A percentile compares a stretch with the other conserved stretches of the same genome.
Evolutionary conservation across 129 eudicot species (phyloP).

Genomic region (Mikania micrantha): DNA sequence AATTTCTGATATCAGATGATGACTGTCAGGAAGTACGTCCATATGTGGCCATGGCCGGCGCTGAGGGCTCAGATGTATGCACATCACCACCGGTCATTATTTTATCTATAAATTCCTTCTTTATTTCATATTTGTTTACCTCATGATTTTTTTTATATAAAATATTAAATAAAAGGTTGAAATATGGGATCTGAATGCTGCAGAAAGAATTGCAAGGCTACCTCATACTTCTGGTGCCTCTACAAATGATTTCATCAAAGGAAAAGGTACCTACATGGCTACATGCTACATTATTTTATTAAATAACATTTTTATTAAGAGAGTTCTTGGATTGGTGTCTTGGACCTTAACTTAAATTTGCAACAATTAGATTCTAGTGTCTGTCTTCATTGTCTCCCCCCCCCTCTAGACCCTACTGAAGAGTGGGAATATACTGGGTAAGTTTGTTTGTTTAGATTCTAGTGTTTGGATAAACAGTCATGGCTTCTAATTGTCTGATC

Average conservation of each 20-base stretch:
- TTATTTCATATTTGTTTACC: neutral
- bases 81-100: neutral
- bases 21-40: slow-evolving; percentile 33
- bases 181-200: slow-evolving; percentile 78
- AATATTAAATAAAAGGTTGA: slow-evolving; percentile 53
- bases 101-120: neutral
- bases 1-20: slow-evolving; percentile 24
- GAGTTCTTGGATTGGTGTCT: neutral
- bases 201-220: slow-evolving; percentile 47
- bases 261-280: slow-evolving; percentile 42
- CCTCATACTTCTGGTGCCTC: slow-evolving; percentile 34
- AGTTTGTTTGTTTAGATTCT: no score
- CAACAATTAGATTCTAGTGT: no score
- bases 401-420: no score
- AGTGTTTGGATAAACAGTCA: neutral
- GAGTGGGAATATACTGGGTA: no score
- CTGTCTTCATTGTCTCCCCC: no score
- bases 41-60: slow-evolving; percentile 63
- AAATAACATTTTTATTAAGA: neutral
- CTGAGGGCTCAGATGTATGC: slow-evolving; percentile 53
- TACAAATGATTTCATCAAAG: slow-evolving; percentile 35
- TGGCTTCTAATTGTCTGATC: neutral
- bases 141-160: slow-evolving; percentile 2
- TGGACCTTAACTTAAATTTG: neutral
- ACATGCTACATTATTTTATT: neutral